A percentile compares a stretch with the other conserved stretches of the same genome.
These are phyloP conservation scores for Trifolium dubium DNA, from an alignment of 306 rosid species.

Conservation along the genomic window DNA sequence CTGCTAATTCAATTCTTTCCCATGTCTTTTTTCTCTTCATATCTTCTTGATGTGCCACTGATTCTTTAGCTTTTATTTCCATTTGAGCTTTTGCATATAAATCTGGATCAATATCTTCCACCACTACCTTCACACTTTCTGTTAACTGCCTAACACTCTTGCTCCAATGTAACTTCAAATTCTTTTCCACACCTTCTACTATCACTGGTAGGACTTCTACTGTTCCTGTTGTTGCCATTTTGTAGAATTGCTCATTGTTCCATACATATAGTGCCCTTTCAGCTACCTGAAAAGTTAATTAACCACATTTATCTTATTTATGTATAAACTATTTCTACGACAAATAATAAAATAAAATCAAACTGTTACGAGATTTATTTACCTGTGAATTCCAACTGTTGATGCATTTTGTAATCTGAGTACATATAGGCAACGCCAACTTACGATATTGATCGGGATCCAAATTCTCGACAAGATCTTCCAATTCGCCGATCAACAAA, in stretches of 20 bases:
- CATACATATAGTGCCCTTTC: slow-evolving; percentile 83
- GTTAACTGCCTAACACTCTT: slow-evolving; percentile 68
- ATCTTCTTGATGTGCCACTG: slow-evolving; percentile 52
- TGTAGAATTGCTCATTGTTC: slow-evolving; percentile 89
- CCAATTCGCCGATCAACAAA: slow-evolving; percentile 76
- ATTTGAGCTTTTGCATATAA: slow-evolving; percentile 61
- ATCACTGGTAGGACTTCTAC: slow-evolving; percentile 74
- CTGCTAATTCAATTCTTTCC: slow-evolving; percentile 66
- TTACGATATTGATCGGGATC: slow-evolving; percentile 78
- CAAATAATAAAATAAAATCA: too few relatives aligned
- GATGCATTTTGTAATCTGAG: slow-evolving; percentile 67
- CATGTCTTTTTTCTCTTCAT: slow-evolving; percentile 61
- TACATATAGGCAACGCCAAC: slow-evolving; percentile 75
- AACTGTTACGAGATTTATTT: slow-evolving; percentile 16
- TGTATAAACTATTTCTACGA: too few relatives aligned
- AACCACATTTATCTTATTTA: not conserved
- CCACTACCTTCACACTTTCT: slow-evolving; percentile 65
- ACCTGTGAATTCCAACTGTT: slow-evolving; percentile 91
- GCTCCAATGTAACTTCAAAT: slow-evolving; percentile 80
- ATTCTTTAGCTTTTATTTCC: slow-evolving; percentile 52
- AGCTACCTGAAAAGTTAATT: slow-evolving; percentile 57
- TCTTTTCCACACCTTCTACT: slow-evolving; percentile 75
- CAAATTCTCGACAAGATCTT: slow-evolving; percentile 73
- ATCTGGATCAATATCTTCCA: slow-evolving; percentile 74
- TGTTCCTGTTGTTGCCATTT: slow-evolving; percentile 63